phyloP scores from a whole-genome alignment of 2,329 filamentous ascomycete genomes.

The Penicillium sp. region DNA sequence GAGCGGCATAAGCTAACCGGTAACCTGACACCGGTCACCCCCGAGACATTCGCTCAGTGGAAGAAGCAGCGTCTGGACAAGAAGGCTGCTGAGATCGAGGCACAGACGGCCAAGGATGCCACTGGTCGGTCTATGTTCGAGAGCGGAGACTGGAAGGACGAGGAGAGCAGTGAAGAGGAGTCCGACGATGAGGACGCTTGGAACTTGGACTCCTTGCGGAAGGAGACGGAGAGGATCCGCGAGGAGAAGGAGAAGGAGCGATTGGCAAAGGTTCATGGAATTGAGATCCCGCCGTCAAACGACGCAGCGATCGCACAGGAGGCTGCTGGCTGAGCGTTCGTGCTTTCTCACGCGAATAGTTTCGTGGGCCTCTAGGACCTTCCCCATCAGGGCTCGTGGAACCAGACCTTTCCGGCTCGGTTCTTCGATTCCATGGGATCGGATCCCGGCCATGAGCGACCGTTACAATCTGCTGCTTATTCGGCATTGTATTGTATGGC shows the following conservation, averaged over 20 bases:
- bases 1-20: constrained; percentile 94
- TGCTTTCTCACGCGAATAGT: constrained; percentile 19
- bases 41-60: constrained; percentile 91
- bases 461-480: constrained; percentile 14
- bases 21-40: constrained; percentile 85
- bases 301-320: constrained; percentile 22
- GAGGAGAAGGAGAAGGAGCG: constrained; percentile 74
- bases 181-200: constrained; percentile 54
- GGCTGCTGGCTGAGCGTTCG: constrained; percentile 26
- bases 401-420: constrained; percentile 5
- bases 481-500: constrained; percentile 15
- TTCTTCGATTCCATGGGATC: constrained; percentile 17
- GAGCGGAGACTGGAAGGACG: constrained; percentile 81
- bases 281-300: constrained; percentile 18
- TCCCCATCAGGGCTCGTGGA: constrained; percentile 7
- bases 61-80: constrained; percentile 92
- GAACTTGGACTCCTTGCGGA: constrained; percentile 77
- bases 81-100: constrained; percentile 91
- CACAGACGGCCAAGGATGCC: constrained; percentile 85
- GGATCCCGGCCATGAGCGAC: constrained; percentile 26
- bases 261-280: constrained; percentile 35
- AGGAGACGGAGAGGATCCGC: constrained; percentile 74
- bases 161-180: constrained; percentile 59
- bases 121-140: constrained; percentile 95
- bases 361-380: constrained; percentile 29